A percentile compares a stretch with the other conserved stretches of the same genome.
phyloP scores from a whole-genome alignment of 371 early-diverging fungal species.

The Syncephalastrum monosporum region DNA sequence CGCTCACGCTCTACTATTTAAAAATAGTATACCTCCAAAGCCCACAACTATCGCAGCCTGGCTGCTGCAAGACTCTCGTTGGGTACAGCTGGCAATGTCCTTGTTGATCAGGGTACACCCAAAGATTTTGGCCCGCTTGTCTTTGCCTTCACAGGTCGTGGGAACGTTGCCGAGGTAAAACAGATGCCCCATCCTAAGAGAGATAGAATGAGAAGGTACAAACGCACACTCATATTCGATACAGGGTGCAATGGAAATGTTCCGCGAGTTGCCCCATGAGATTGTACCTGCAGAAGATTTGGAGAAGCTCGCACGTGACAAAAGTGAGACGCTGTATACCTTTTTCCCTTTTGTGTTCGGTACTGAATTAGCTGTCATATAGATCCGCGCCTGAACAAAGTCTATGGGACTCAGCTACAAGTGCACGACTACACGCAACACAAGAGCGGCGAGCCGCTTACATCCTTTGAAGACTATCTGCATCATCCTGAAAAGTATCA shows the following conservation, averaged over 20 bases:
- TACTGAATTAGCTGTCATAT: not conserved
- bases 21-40: slow-evolving; percentile 73
- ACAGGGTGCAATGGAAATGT: slow-evolving; percentile 87
- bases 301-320: slow-evolving; percentile 60
- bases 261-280: slow-evolving; percentile 90
- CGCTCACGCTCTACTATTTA: not conserved
- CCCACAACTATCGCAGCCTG: slow-evolving; percentile 83
- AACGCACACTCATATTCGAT: not conserved
- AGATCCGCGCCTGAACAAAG: slow-evolving; percentile 62
- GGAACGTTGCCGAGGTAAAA: slow-evolving; percentile 85
- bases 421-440: slow-evolving; percentile 79
- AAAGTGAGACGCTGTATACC: slow-evolving; percentile 44
- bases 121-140: slow-evolving; percentile 86
- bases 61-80: slow-evolving; percentile 78
- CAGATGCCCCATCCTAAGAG: not conserved
- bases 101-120: slow-evolving; percentile 86
- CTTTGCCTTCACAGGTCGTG: slow-evolving; percentile 93
- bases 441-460: slow-evolving; percentile 64
- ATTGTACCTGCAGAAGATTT: slow-evolving; percentile 86
- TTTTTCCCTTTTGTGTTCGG: no score
- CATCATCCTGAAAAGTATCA: slow-evolving; percentile 79
- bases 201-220: not conserved
- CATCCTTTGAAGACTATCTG: slow-evolving; percentile 67
- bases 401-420: slow-evolving; percentile 80
- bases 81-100: slow-evolving; percentile 73